Conservation (phyloP, 202 grass and related monocot genomes). For the Hordeum pubiflorum region DNA sequence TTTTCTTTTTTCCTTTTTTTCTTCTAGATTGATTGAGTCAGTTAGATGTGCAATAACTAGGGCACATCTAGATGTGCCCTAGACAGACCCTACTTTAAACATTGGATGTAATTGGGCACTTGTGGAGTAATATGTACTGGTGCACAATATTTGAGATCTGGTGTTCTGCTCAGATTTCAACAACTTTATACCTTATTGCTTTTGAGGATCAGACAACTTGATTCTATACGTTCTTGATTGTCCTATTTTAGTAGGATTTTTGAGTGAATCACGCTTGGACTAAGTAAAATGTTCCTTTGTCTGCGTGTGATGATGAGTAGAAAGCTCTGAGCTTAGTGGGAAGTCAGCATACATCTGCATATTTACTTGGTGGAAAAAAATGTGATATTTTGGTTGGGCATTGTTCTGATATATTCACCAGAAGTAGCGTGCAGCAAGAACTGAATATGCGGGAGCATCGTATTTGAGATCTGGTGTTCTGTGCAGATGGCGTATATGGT, state of each 20-base stretch:
- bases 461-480: constrained; percentile 14
- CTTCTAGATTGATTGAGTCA: too few species aligned
- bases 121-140: background rate
- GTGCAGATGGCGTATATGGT: background rate
- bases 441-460: background rate
- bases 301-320: background rate
- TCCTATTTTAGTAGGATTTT: background rate
- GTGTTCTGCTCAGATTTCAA: background rate
- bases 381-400: background rate
- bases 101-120: background rate
- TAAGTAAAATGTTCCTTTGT: background rate
- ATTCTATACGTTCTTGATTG: background rate
- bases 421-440: background rate
- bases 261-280: background rate
- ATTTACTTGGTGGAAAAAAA: too few species aligned
- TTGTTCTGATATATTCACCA: background rate
- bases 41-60: too few species aligned
- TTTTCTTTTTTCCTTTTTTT: too few species aligned
- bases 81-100: background rate
- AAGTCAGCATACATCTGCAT: background rate
- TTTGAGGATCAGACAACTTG: background rate
- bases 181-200: background rate
- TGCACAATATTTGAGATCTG: background rate
- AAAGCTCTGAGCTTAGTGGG: background rate
- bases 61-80: too few species aligned